Base-by-base conservation (phyloP, 352 stramenopile genomes). In the Thalassiosira ordinaria region DNA sequence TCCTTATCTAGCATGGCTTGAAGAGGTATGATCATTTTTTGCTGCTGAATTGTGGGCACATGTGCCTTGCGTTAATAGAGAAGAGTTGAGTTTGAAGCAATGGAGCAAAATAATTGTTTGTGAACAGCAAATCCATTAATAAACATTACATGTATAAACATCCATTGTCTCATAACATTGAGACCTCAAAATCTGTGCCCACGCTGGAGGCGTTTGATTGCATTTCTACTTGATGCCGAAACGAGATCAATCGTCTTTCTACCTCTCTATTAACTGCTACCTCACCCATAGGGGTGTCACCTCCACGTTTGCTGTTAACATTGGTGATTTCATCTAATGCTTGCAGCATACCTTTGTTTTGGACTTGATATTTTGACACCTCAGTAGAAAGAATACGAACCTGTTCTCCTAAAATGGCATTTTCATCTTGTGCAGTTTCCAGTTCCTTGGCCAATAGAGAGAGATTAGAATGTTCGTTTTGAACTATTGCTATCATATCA, bases 341-440 rank as follows among this genome's bases (percentile, higher is more conserved):
- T 53, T 56, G 39, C 14, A 66, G 29, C 29, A 78, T 60, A 26
- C 57, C 59, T 20, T 55, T 78, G 57, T 60, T 78, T 65, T 78
- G 57, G 0, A 65, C 46, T 33, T 65, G 70, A 64, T 55, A 64
- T 39, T 65, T 71, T 0, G 59, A 71, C n/a, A 78, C 57, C 20
- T 78, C 69, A 2, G 55, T 71, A n/a, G 69, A 78, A 41, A 78
- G 61, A 37, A 78, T 71, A 37, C 37, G 49, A 11, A 78, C 69
- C 57, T 78, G 69, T 13, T 78, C 46, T 46, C 71, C 69, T 13
- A 78, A 62, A 22, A 78, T 69, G 20, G 22, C 57, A 39, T 47
- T 78, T 53, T 78, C 69, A 39, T 78, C 37, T 59, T 71, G 33
- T 33, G 52, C 26, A 39, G 46, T 35, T 35, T 71, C 69, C n/a